Base-by-base conservation (phyloP, 176 grass and related monocot genomes). In the Lolium perenne region DNA sequence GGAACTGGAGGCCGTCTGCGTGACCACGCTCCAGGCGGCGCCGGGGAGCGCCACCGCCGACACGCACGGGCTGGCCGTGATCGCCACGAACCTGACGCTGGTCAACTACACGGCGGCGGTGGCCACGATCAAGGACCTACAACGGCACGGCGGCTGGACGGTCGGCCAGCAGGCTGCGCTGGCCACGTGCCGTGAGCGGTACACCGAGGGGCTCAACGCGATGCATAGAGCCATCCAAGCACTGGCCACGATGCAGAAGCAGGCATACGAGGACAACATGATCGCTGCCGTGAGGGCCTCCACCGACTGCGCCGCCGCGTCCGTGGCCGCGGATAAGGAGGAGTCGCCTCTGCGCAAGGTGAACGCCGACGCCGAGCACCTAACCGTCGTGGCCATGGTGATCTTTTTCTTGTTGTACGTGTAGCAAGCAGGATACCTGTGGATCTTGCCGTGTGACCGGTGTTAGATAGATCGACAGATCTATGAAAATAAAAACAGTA, bases 11-110 rank as follows among this genome's bases (percentile, higher is more conserved):
- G 7, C 46, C 47, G 83, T 87, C 80, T 90, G 89, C 84, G 89
- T 87, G 47, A n/a, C 89, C 13, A 45, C 80, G 54, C 84, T 90
- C 8, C 58, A 79, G 56, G 80, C 57, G 56, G 84, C 57, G 22
- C 84, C 89, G 0, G 74, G 84, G 56, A 90, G 89, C 80, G 66
- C 1, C 23, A 20, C 21, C 56, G 84, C 89, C 65, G 84, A 90
- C 65, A 38, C 80, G 66, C 74, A 18, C 66, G 84, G 80, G 8
- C 84, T 90, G 35, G 84, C 89, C 12, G 74, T 66, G 56, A 79
- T 87, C 80, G 80, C 84, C 80, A 90, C 89, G 56, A 90, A 87
- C 74, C 84, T 87, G 79, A 90, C 89, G 56, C 89, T 90, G 65
- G 89, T 74, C 46, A 90, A 87, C 84, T 87, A 87, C 89, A 90